Percentiles rank a stretch among this genome's conserved stretches.
Evolutionary conservation across 106 monocot genomes (phyloP).

Genomic region (Allium fistulosum): DNA sequence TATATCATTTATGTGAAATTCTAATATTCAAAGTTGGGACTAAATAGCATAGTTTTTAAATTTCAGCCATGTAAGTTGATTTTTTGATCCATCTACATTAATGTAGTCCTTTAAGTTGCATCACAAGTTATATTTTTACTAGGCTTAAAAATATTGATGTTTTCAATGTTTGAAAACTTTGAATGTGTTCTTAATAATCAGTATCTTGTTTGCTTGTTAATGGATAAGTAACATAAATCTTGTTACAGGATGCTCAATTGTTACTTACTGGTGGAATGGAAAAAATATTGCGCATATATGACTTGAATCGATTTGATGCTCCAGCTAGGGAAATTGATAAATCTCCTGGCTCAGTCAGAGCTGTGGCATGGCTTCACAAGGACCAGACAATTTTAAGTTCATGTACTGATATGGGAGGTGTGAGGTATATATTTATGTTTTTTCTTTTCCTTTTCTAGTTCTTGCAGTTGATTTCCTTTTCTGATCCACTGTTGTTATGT

Average conservation of each 20-base stretch:
- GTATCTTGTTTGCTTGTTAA: neutral
- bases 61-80: no score
- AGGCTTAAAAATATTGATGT: neutral
- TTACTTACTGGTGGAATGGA: conserved; percentile 87
- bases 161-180: neutral
- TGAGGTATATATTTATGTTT: conserved; percentile 38
- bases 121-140: no score
- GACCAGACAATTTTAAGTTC: conserved; percentile 89
- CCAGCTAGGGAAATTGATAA: conserved; percentile 80
- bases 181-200: neutral
- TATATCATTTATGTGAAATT: no score
- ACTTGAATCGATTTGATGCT: conserved; percentile 75
- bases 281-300: conserved; percentile 86
- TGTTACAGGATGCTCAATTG: conserved; percentile 67
- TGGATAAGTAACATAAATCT: neutral
- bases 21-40: no score
- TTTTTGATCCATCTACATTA: no score
- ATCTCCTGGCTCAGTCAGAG: conserved; percentile 79
- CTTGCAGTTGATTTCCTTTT: neutral
- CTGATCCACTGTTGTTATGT: neutral
- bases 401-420: conserved; percentile 82
- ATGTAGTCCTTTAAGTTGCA: no score
- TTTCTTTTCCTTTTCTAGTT: neutral
- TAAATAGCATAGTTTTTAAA: no score
- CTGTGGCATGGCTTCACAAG: conserved; percentile 85